Percentiles rank a stretch among this genome's conserved stretches.
These are phyloP conservation scores for Strobilomyces echinocephalus DNA, from an alignment of 768 basidiomycete genomes.

Conservation along the genomic window DNA sequence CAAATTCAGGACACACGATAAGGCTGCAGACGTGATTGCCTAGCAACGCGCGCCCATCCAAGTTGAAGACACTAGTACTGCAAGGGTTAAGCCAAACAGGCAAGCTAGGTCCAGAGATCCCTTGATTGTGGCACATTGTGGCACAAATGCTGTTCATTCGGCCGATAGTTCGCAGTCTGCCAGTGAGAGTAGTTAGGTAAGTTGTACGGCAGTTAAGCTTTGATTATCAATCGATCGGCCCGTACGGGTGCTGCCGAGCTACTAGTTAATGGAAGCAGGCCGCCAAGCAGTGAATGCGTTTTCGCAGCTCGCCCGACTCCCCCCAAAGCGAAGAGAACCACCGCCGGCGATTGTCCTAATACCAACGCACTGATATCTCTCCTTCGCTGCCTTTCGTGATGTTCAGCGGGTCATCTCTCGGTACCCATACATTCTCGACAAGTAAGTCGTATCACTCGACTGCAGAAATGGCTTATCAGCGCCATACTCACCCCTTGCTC, in stretches of 20 bases:
- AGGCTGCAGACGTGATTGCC: background rate
- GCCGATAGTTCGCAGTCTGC: background rate
- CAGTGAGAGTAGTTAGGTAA: background rate
- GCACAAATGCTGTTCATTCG: background rate
- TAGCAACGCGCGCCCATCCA: background rate
- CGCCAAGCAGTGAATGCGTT: background rate
- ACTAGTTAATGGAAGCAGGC: background rate
- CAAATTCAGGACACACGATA: background rate
- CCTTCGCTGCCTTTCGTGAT: constrained; percentile 6
- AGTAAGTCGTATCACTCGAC: constrained; percentile 11
- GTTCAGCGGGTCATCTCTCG: background rate
- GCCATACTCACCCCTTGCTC: constrained; percentile 1
- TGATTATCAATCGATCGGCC: background rate
- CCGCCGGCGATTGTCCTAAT: background rate
- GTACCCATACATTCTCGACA: background rate
- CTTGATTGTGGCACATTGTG: background rate
- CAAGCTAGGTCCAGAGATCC: background rate
- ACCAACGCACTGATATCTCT: background rate
- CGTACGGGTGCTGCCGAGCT: background rate
- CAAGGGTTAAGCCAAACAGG: background rate
- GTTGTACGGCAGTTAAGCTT: background rate
- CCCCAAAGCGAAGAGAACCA: background rate
- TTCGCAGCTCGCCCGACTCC: background rate
- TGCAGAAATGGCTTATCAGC: constrained; percentile 5
- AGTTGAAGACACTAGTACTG: background rate